Evolutionary conservation across 306 rosid species (phyloP).

Genomic region (Quercus suber): DNA sequence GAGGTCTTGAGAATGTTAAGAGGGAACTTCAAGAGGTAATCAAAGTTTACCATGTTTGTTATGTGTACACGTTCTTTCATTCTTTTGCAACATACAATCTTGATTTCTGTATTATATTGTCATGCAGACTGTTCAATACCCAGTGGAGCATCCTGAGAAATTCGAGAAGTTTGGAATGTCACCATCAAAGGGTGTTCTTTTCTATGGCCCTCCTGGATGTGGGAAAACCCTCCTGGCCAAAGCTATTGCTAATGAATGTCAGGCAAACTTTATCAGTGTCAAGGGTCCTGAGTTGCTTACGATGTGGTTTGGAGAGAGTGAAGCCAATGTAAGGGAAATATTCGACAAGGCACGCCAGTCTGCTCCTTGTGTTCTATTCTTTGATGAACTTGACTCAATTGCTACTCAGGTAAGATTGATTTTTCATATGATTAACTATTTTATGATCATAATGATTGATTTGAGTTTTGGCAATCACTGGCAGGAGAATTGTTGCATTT

Average conservation of each 20-base stretch:
- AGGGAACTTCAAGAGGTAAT: conserved; percentile 97
- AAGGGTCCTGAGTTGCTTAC: conserved; percentile 99
- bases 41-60: conserved; percentile 6
- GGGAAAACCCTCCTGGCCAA: conserved; percentile 97
- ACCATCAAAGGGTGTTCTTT: conserved; percentile 97
- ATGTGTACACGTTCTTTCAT: background rate
- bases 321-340: conserved; percentile 97
- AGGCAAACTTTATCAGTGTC: conserved; percentile 94
- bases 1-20: conserved; percentile 98
- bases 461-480: background rate
- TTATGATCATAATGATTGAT: background rate
- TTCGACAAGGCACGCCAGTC: conserved; percentile 99
- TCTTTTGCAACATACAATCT: background rate
- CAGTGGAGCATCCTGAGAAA: conserved; percentile 98
- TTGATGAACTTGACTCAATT: conserved; percentile 96
- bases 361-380: conserved; percentile 98
- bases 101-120: conserved; percentile 7
- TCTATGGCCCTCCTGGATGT: conserved; percentile 99
- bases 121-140: conserved; percentile 95
- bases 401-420: conserved; percentile 82
- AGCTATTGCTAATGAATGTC: conserved; percentile 98
- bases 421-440: background rate
- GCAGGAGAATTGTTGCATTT: background rate
- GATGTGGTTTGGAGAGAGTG: conserved; percentile 99
- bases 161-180: conserved; percentile 99